Conservation (phyloP, 1,284 basidiomycete genomes). For the Stereum hirsutum region DNA sequence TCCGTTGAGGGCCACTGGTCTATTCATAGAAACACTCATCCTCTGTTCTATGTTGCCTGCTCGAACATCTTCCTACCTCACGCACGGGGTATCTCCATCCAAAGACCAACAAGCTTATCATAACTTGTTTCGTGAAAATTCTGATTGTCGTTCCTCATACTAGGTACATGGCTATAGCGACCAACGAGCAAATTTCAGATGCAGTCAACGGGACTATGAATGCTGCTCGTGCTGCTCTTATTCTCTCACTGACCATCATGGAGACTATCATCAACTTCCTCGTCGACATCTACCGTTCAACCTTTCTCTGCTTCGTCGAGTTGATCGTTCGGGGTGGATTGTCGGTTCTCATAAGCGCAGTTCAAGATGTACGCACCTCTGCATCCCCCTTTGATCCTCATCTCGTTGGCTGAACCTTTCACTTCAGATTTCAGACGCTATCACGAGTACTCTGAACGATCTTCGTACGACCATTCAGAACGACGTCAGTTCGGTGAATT, state of each 20-base stretch:
- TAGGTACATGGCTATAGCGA: constrained; percentile 79
- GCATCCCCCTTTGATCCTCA: constrained; percentile 10
- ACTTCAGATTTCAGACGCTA: constrained; percentile 57
- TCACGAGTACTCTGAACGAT: constrained; percentile 50
- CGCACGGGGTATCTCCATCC: no score
- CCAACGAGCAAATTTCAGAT: constrained; percentile 72
- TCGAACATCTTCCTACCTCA: no score
- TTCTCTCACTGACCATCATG: constrained; percentile 72
- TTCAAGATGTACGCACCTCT: constrained; percentile 53
- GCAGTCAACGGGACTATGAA: constrained; percentile 75
- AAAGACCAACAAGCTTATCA: no score
- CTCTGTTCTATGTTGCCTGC: no score
- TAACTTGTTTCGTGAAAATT: no score
- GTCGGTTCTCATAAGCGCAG: constrained; percentile 72
- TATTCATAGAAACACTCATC: no score
- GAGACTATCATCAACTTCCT: constrained; percentile 88
- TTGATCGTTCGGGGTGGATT: constrained; percentile 80
- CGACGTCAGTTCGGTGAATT: constrained; percentile 63
- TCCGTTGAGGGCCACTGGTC: no score
- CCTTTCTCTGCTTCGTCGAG: constrained; percentile 89
- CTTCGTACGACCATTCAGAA: constrained; percentile 64
- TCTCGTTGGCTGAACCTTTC: constrained; percentile 7
- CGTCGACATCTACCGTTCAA: constrained; percentile 85
- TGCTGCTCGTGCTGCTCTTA: constrained; percentile 64
- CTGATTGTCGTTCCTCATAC: no score